A percentile compares a stretch with the other conserved stretches of the same genome.
phyloP scores from a whole-genome alignment of 1,139 yeast species.

The Eremothecium gossypii region DNA sequence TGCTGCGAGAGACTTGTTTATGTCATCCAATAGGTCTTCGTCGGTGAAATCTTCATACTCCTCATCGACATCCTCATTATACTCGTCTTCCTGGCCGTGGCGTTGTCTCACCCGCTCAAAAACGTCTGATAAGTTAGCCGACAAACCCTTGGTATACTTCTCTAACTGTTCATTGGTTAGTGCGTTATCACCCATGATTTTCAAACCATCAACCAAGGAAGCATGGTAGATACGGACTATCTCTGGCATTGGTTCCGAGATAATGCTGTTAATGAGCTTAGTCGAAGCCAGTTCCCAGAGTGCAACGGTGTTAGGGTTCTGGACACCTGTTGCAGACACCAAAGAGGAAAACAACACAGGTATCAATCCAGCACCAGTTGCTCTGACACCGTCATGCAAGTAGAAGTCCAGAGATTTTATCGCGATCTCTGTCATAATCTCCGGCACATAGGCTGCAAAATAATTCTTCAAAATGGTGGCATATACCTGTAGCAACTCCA shows the following conservation, averaged over 20 bases:
- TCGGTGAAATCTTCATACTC: conserved; percentile 83
- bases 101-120: conserved; percentile 65
- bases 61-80: conserved; percentile 55
- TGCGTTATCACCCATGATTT: conserved; percentile 53
- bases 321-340: conserved; percentile 52
- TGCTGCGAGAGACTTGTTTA: conserved; percentile 67
- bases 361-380: conserved; percentile 75
- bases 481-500: conserved; percentile 80
- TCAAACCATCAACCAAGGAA: conserved; percentile 60
- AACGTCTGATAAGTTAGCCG: conserved; percentile 55
- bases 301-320: conserved; percentile 47
- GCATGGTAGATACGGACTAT: conserved; percentile 69
- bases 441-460: conserved; percentile 76
- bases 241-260: conserved; percentile 78
- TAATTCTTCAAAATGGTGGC: conserved; percentile 77
- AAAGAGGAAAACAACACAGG: conserved; percentile 68
- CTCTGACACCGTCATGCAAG: conserved; percentile 90
- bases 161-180: conserved; percentile 51
- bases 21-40: conserved; percentile 79
- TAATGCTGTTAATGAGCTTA: conserved; percentile 59
- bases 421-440: conserved; percentile 68
- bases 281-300: conserved; percentile 68
- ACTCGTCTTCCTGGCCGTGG: conserved; percentile 53
- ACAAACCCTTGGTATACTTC: conserved; percentile 51
- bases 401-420: conserved; percentile 86